Evolutionary conservation across 2,329 filamentous ascomycete genomes (phyloP), one percentile per base, ranked within the genome.

Genomic region (Neurospora sp.): DNA sequence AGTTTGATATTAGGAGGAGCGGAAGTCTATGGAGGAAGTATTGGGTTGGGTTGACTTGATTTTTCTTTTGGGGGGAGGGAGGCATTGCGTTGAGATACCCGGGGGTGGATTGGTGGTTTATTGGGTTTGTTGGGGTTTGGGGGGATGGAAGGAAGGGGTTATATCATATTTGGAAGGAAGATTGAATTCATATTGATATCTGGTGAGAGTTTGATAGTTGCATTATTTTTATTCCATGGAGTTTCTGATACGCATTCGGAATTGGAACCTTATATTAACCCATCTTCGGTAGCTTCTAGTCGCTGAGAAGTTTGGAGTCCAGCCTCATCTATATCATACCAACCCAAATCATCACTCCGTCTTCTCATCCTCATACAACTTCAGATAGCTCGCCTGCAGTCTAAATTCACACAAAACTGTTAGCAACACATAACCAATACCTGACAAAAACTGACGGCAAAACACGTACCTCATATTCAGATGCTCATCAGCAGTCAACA

Each of bases 401-500:
- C 74, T 75, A 52, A 2, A 15, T 6, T 0, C 43, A 52, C 46
- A 68, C 23, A 1, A 33, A 28, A 33, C 28, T 1, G 28, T 33
- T 33, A 33, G 28, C 28, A 28, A 28, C 28, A 28, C 28, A 28
- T 4, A 4, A 28, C 28, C 28, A 28, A 28, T 28, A 28, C 28
- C 28, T 28, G 28, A 28, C 28, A 28, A 28, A 28, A 28, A 3
- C 28, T 28, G 28, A 23, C 23, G 23, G 28, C 23, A n/a, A 10
- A 37, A 4, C 6, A 57, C 73, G 33, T 69, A 75, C 74, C 88
- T 82, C 82, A 87, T 88, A 73, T 85, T 82, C 70, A 91, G 77
- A 77, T 91, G 89, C 77, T 90, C 87, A 73, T 86, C 83, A 1
- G 89, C 88, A 1, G 88, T 91, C 76, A 91, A 78, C 1, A 87